Evolutionary conservation across 768 basidiomycete species (phyloP).

Genomic region (Boletellus emodensis): DNA sequence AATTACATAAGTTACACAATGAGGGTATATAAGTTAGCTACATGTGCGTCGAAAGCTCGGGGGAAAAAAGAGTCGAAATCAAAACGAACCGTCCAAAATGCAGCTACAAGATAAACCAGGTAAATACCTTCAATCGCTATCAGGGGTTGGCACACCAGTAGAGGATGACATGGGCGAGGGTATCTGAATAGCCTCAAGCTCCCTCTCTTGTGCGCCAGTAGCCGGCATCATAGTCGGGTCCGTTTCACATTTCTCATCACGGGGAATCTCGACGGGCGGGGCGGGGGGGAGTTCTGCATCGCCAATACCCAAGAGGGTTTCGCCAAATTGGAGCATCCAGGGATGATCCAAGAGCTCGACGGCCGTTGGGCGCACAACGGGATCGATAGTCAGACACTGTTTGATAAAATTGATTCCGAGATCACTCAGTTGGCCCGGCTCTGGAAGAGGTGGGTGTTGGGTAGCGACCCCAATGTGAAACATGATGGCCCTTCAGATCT

Average conservation of each 20-base stretch:
- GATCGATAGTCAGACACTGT: slow-evolving; percentile 85
- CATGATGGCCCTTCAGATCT: slow-evolving; percentile 87
- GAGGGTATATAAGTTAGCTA: slow-evolving; percentile 12
- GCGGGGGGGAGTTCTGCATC: slow-evolving; percentile 54
- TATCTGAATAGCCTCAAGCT: slow-evolving; percentile 52
- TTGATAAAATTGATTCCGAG: slow-evolving; percentile 92
- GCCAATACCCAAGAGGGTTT: slow-evolving; percentile 64
- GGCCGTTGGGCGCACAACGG: slow-evolving; percentile 78
- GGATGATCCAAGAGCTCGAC: slow-evolving; percentile 79
- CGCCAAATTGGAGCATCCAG: slow-evolving; percentile 86
- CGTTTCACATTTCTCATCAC: slow-evolving; percentile 47
- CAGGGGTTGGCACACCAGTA: slow-evolving; percentile 30
- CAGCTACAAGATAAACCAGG: not conserved
- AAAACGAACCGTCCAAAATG: not conserved
- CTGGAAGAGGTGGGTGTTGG: slow-evolving; percentile 93
- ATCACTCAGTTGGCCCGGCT: slow-evolving; percentile 82
- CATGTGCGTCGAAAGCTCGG: slow-evolving; percentile 6
- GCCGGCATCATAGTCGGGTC: slow-evolving; percentile 55
- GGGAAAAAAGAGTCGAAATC: not conserved
- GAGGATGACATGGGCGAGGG: slow-evolving; percentile 50
- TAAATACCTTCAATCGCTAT: slow-evolving; percentile 20
- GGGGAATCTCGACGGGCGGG: slow-evolving; percentile 42
- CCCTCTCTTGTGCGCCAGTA: slow-evolving; percentile 54
- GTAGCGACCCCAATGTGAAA: slow-evolving; percentile 98
- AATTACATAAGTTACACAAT: no score